Evolutionary conservation across 2,329 filamentous ascomycete genomes (phyloP).

Genomic region (Zopfia rhizophila): DNA sequence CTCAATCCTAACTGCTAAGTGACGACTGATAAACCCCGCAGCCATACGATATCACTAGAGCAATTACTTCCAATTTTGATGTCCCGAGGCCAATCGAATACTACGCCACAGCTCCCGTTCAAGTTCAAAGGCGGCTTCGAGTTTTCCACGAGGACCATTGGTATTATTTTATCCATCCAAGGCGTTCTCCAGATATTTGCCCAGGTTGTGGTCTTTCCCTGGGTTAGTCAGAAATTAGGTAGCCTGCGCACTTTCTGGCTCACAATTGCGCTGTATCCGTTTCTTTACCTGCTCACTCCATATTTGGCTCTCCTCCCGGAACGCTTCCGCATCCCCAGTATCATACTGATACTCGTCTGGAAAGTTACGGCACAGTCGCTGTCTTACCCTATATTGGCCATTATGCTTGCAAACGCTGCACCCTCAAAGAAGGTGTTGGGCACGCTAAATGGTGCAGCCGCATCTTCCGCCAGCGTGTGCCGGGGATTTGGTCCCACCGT

Average conservation of each 20-base stretch:
- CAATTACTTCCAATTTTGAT: conserved; percentile 93
- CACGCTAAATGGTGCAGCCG: conserved; percentile 90
- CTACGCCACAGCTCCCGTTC: conserved; percentile 75
- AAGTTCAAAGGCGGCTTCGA: conserved; percentile 89
- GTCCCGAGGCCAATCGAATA: conserved; percentile 70
- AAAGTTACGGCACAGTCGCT: conserved; percentile 94
- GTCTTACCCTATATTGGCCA: conserved; percentile 89
- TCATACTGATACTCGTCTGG: conserved; percentile 83
- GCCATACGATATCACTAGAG: conserved; percentile 97
- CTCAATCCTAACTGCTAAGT: conserved; percentile 20
- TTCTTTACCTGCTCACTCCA: conserved; percentile 86
- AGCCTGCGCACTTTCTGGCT: conserved; percentile 84
- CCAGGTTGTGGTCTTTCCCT: conserved; percentile 85
- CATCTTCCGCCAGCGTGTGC: conserved; percentile 88
- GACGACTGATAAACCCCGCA: conserved; percentile 52
- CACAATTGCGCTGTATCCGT: conserved; percentile 83
- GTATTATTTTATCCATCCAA: conserved; percentile 87
- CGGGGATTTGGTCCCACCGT: conserved; percentile 89
- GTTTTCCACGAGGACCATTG: conserved; percentile 83
- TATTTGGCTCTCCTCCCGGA: conserved; percentile 88
- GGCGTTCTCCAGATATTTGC: conserved; percentile 89
- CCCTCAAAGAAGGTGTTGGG: conserved; percentile 86
- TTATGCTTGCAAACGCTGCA: conserved; percentile 88
- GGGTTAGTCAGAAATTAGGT: conserved; percentile 78
- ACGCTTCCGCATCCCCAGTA: conserved; percentile 74